These are phyloP conservation scores for Cladosporium halotolerans DNA, from an alignment of 2,329 filamentous ascomycete species.

Conservation along the genomic window DNA sequence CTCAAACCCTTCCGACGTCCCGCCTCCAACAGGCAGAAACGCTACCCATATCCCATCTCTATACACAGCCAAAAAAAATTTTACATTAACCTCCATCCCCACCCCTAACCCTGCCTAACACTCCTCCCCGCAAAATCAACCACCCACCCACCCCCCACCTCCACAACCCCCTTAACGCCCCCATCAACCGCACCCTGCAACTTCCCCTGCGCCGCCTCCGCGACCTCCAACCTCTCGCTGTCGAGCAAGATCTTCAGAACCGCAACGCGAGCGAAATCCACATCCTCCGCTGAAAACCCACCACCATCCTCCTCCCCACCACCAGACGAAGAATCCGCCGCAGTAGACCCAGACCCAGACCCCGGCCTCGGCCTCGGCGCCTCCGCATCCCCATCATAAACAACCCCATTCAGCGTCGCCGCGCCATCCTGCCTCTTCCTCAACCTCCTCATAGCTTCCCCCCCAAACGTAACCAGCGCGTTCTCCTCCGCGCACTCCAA, in stretches of 20 bases:
- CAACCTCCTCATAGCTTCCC: conserved; percentile 31
- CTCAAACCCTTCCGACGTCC: too few species aligned
- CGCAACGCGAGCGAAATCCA: conserved; percentile 41
- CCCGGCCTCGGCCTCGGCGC: conserved; percentile 12
- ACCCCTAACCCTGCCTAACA: background rate
- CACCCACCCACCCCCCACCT: background rate
- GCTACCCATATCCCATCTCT: too few species aligned
- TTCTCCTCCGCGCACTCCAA: conserved; percentile 82
- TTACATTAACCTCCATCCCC: background rate
- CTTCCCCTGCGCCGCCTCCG: conserved; percentile 38
- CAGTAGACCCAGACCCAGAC: conserved; percentile 8
- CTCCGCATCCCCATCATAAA: conserved; percentile 15
- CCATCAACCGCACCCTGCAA: conserved; percentile 32
- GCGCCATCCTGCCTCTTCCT: conserved; percentile 18
- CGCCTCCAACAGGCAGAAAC: too few species aligned
- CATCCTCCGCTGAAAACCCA: conserved; percentile 13
- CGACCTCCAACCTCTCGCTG: conserved; percentile 33
- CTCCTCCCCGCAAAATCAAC: background rate
- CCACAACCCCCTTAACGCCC: conserved; percentile 9
- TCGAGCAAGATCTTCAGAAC: conserved; percentile 42
- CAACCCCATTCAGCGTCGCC: conserved; percentile 30
- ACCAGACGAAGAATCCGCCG: conserved; percentile 14
- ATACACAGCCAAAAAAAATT: background rate
- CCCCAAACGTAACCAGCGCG: conserved; percentile 77
- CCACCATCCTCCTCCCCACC: background rate